Base-by-base conservation (phyloP, 2,329 filamentous ascomycete species). In the Pseudocercospora pini-densiflorae region DNA sequence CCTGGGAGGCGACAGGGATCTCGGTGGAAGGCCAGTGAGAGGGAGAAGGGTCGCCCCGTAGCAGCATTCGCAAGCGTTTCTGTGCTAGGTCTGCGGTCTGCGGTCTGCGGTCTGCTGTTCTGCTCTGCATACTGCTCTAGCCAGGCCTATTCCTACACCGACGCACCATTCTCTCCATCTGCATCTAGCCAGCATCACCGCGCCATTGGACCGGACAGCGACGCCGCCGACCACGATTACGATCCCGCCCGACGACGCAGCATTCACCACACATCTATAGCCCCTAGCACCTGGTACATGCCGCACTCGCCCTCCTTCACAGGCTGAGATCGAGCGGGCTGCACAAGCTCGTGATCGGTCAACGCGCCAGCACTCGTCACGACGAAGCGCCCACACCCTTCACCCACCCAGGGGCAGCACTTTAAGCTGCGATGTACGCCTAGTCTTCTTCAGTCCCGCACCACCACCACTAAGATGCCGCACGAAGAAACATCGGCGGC, bases 401-500 rank as follows among this genome's bases (percentile, higher is more conserved):
- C 64, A 59, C 29, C 55, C 36, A 53, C 62, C 19, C 51, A 62
- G 54, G 59, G 27, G 60, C 68, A 61, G 60, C 68, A 59, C 36
- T 51, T 19, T 49, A 66, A 63, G 61, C 63, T 70, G 68, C 65
- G 51, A 70, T 70, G 66, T 62, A 63, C 65, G 54, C 67, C 67
- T 67, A 65, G 51, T 55, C 64, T 57, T 54, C 23, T 14, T 14
- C 62, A 45, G 14, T 62, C 66, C 47, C 69, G 61, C 51, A 45
- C 62, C 21, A 40, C 55, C 21, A 19, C 49, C 19, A 60, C 47
- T 27, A 67, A 57, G 47, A 76, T 76, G 73, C 73, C 73, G 31
- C 71, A 74, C 64, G 72, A 77, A 62, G 72, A 77, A 61, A 77
- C 74, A 8, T 76, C 74, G 60, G 76, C 76, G 49, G 76, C 76